Percentiles rank a stretch among this genome's conserved stretches.
Conservation (phyloP, 1,284 basidiomycete genomes). For the Malassezia yamatoensis region DNA sequence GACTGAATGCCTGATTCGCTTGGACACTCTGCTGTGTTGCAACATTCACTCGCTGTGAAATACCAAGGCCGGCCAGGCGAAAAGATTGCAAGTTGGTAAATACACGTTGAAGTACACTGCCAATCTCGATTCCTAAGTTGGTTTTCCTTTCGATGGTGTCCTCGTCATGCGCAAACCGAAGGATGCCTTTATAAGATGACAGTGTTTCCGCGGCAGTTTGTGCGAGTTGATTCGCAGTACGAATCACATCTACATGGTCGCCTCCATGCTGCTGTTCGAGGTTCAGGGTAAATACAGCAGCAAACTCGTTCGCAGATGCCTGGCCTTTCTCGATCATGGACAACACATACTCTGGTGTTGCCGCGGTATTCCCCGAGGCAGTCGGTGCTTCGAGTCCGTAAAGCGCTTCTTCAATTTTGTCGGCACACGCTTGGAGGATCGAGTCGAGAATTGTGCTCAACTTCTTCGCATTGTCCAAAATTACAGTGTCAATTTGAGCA, state of each 20-base stretch:
- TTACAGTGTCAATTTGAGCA: constrained; percentile 90
- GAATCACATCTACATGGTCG: constrained; percentile 95
- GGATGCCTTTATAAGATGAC: constrained; percentile 87
- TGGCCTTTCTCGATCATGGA: constrained; percentile 97
- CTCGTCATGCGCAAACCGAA: constrained; percentile 77
- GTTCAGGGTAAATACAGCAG: constrained; percentile 83
- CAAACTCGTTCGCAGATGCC: constrained; percentile 90
- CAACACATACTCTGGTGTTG: constrained; percentile 92
- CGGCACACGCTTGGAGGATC: constrained; percentile 84
- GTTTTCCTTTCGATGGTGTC: constrained; percentile 84
- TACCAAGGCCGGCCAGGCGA: constrained; percentile 57
- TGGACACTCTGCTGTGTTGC: constrained; percentile 83
- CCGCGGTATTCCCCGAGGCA: constrained; percentile 83
- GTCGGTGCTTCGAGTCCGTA: constrained; percentile 94
- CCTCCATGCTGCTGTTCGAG: constrained; percentile 78
- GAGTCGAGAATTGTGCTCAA: constrained; percentile 98
- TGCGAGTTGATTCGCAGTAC: constrained; percentile 88
- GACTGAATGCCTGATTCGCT: constrained; percentile 66
- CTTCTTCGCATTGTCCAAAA: constrained; percentile 94
- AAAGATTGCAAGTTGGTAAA: constrained; percentile 94
- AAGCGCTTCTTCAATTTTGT: constrained; percentile 91
- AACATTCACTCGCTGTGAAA: constrained; percentile 68
- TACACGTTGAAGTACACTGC: constrained; percentile 77
- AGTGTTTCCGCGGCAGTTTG: constrained; percentile 85
- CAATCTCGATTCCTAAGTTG: constrained; percentile 70